Evolutionary conservation across 805 yeast genomes (phyloP).

Genomic region (Alloascoidea hylecoeti): DNA sequence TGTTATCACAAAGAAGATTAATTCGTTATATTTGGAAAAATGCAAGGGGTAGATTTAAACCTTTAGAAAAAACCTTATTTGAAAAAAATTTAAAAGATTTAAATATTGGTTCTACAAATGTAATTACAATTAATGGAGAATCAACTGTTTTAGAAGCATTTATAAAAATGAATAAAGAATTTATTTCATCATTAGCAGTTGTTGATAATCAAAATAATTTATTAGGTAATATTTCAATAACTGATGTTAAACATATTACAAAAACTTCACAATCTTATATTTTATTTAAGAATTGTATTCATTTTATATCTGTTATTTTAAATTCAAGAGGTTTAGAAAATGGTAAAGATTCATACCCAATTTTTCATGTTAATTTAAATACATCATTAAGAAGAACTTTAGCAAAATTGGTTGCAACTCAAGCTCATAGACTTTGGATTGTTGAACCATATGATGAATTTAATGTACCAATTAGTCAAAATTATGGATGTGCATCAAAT

Average conservation of each 20-base stretch:
- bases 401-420: constrained; percentile 92
- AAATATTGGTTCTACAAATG: constrained; percentile 57
- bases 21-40: constrained; percentile 85
- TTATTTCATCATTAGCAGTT: constrained; percentile 86
- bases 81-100: constrained; percentile 57
- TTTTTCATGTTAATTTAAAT: constrained; percentile 75
- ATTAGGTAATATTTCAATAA: constrained; percentile 87
- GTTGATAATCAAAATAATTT: constrained; percentile 65
- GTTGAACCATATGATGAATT: constrained; percentile 5
- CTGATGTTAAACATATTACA: constrained; percentile 83
- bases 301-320: constrained; percentile 75
- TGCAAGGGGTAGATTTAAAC: constrained; percentile 63
- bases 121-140: constrained; percentile 77
- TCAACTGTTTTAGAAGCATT: constrained; percentile 79
- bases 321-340: constrained; percentile 83
- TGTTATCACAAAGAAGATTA: constrained; percentile 81
- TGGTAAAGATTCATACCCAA: constrained; percentile 94
- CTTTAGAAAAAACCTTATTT: constrained; percentile 63
- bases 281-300: constrained; percentile 71
- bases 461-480: too few species aligned
- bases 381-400: constrained; percentile 78
- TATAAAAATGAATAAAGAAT: constrained; percentile 66
- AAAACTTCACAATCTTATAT: constrained; percentile 77
- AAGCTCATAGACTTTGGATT: constrained; percentile 50
- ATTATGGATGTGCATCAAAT: neutral